Base-by-base conservation (phyloP, 2,329 filamentous ascomycete genomes). In the Nothophaeocryptopus gaeumannii region DNA sequence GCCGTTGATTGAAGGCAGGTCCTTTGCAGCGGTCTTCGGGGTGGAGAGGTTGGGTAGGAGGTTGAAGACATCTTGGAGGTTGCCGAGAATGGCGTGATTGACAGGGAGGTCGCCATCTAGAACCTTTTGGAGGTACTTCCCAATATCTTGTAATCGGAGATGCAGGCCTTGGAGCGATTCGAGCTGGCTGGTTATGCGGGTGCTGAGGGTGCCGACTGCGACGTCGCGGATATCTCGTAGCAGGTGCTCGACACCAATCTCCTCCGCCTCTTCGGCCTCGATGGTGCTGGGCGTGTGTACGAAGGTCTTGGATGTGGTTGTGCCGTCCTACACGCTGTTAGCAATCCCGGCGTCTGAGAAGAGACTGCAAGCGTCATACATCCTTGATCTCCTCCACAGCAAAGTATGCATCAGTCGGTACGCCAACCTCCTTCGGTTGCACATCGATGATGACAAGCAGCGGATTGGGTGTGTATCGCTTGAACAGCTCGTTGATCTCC, bases 351-450 rank as follows among this genome's bases (percentile, higher is more conserved):
- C 32, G 9, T 14, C 13, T 50, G 38, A 50, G 42, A 29, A 12
- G 8, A 5, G 8, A 3, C 50, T 35, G 13, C 29, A 54, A 36
- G 31, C 31, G n/a, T 55, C 61, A 29, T 55, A 96, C 91, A 78
- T 99, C 93, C 77, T 97, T 97, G 75, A 99, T 99, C 78, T 99
- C 93, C 68, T 99, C 93, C 42, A 99, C 89, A 5, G 93, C 93
- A 76, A 99, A 99, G 77, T 99, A 99, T 40, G 93, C 93, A 75
- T 99, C 93, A 43, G 93, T 99, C 14, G 93, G 93, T 46, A 99
- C 93, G 54, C 93, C 93, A 14, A 95, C 88, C 74, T 97, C 92
- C 75, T 96, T 96, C 16, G 93, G 92, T 73, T 97, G 92, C 56
- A 99, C 93, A 69, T 99, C 93, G 63, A 99, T 91, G 72, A 99